These are phyloP conservation scores for Linnemannia exigua DNA, from an alignment of 192 early-diverging fungal genomes.

Conservation along the genomic window DNA sequence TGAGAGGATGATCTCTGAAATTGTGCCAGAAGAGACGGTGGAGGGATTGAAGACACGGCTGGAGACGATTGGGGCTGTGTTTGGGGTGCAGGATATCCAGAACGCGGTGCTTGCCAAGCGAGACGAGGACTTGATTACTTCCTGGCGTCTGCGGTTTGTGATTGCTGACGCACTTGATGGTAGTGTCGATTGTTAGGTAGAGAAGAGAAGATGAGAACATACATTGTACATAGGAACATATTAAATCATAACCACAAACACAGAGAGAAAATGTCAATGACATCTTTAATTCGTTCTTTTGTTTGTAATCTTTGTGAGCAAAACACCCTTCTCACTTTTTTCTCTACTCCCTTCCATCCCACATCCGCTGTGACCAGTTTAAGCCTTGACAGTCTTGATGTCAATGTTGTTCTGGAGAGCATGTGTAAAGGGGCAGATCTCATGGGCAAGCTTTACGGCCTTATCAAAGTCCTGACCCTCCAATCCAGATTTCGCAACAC, in stretches of 20 bases:
- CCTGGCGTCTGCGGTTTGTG: conserved; percentile 12
- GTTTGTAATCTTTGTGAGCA: not conserved
- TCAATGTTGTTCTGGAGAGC: conserved; percentile 68
- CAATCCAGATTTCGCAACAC: conserved; percentile 60
- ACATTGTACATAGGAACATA: not conserved
- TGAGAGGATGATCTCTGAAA: not conserved
- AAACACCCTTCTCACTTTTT: not conserved
- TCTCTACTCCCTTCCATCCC: not conserved
- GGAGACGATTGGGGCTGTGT: conserved; percentile 17
- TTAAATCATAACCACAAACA: not conserved
- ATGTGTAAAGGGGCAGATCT: conserved; percentile 70
- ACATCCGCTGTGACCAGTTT: not conserved
- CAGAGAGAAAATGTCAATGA: not conserved
- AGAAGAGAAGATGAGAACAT: not conserved
- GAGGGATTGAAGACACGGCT: not conserved
- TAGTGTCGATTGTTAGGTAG: not conserved
- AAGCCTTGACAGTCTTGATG: conserved; percentile 63
- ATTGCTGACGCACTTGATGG: not conserved
- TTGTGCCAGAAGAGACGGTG: not conserved
- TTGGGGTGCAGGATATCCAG: conserved; percentile 44
- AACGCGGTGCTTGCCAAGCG: conserved; percentile 17
- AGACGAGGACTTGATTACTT: conserved; percentile 10
- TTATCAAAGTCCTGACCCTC: conserved; percentile 61
- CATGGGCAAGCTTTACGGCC: conserved; percentile 63
- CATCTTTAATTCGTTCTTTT: not conserved